Base-by-base conservation (phyloP, 805 yeast genomes). In the Metschnikowia kofuensis region DNA sequence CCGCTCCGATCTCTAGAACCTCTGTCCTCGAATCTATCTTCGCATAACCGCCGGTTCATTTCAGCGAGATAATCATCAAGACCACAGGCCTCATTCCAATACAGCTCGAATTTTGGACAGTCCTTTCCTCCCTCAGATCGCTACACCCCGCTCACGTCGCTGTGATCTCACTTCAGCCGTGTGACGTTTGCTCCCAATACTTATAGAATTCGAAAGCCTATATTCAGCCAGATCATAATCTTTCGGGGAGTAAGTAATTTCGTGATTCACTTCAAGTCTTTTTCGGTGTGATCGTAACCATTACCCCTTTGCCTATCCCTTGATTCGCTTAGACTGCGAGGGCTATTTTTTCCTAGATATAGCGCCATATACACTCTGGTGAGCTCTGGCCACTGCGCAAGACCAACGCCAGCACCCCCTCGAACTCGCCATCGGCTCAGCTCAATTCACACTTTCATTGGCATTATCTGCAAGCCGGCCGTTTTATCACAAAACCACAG, bases 301-400 rank as follows among this genome's bases (percentile, higher is more conserved):
- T n/a, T n/a, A n/a, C 36, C n/a, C 36, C 15, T 36, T 40, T 40
- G 35, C 30, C 49, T 40, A 40, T 40, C 49, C 49, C 49, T 45
- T 45, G 49, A 45, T 45, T 47, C 49, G 45, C 49, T 47, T 47
- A 47, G 27, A 41, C 41, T 37, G 42, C 42, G 42, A 28, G 27
- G 42, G 45, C 45, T 30, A 46, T 39, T 45, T 45, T 44, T 44
- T 45, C 48, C 48, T 40, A 45, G 43, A 45, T 40, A 45, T 45
- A 39, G 16, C 40, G 6, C 35, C 41, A 32, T 42, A 47, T 42
- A 42, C 45, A 42, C 42, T 13, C 45, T n/a, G 29, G 43, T 29
- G 42, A 38, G 36, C 32, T 41, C 35, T 34, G 42, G 45, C 45
- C 45, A 47, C 49, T 45, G 48, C 40, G 48, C 48, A 40, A 39